Conservation (phyloP, 1,284 basidiomycete genomes). For the Neotropicomus parvogracilis region DNA sequence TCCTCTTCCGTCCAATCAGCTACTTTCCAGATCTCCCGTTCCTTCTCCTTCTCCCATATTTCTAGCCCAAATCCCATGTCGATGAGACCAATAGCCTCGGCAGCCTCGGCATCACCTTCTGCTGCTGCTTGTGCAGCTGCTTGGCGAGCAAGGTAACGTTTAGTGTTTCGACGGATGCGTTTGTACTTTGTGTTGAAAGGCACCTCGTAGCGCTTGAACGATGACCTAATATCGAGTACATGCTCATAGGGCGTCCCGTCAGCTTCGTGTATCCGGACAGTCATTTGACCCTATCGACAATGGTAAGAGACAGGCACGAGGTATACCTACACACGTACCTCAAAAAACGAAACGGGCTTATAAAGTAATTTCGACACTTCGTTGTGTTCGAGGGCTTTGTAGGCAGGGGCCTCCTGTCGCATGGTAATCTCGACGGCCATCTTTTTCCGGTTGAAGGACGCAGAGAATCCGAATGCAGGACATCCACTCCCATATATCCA, state of each 20-base stretch:
- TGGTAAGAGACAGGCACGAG: constrained; percentile 7
- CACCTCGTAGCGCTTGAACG: constrained; percentile 91
- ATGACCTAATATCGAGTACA: constrained; percentile 85
- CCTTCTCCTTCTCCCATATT: constrained; percentile 93
- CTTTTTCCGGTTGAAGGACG: constrained; percentile 96
- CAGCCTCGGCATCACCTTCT: constrained; percentile 85
- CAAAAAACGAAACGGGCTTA: constrained; percentile 86
- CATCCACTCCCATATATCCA: constrained; percentile 99
- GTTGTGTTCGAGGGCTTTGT: constrained; percentile 62
- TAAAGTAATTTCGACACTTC: constrained; percentile 64
- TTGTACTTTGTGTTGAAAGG: constrained; percentile 99
- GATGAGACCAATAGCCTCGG: constrained; percentile 90
- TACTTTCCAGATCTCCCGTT: constrained; percentile 93
- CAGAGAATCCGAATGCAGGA: constrained; percentile 85
- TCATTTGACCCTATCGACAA: constrained; percentile 80
- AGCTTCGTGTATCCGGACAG: constrained; percentile 97
- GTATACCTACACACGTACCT: constrained; percentile 44
- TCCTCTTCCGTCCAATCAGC: constrained; percentile 98
- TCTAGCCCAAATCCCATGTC: constrained; percentile 96
- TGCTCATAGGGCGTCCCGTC: constrained; percentile 99
- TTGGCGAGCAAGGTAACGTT: constrained; percentile 91
- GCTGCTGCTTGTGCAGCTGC: constrained; percentile 91
- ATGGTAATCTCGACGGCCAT: constrained; percentile 97
- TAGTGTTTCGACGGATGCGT: constrained; percentile 90
- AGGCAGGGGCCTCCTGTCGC: constrained; percentile 83